phyloP scores from a whole-genome alignment of 441 rosid species.

The Adansonia gregorii region DNA sequence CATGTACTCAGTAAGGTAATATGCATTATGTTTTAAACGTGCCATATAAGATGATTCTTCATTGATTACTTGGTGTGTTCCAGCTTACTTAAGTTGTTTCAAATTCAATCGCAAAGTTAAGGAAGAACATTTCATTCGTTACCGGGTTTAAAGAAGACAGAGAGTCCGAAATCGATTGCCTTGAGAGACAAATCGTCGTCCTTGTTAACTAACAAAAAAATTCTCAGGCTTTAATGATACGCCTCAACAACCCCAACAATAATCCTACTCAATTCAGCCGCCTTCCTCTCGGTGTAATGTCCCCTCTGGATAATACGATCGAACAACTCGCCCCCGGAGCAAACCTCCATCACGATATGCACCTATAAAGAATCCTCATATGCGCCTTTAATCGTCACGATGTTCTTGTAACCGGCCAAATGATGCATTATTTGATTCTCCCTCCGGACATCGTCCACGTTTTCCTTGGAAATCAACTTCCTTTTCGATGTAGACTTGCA shows the following conservation, averaged over 20 bases:
- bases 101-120: neutral
- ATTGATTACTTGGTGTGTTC: neutral
- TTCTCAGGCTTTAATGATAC: slow-evolving; percentile 95
- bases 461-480: slow-evolving; percentile 86
- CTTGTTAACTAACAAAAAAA: slow-evolving; percentile 89
- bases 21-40: neutral
- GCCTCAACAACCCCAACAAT: slow-evolving; percentile 95
- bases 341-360: slow-evolving; percentile 96
- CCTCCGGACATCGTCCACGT: slow-evolving; percentile 93
- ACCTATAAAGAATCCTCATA: slow-evolving; percentile 86
- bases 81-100: slow-evolving; percentile 1
- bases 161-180: slow-evolving; percentile 98
- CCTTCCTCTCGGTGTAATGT: slow-evolving; percentile 92
- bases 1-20: neutral
- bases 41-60: neutral
- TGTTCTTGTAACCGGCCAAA: slow-evolving; percentile 93
- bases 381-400: slow-evolving; percentile 94
- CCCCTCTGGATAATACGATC: slow-evolving; percentile 96
- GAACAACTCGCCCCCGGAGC: slow-evolving; percentile 92
- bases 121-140: slow-evolving; percentile 22
- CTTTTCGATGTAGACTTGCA: slow-evolving; percentile 95
- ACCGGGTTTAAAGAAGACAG: slow-evolving; percentile 98
- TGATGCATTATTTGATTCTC: slow-evolving; percentile 99
- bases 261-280: slow-evolving; percentile 88
- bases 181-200: slow-evolving; percentile 97